phyloP scores from a whole-genome alignment of 2,329 filamentous ascomycete species.

The Apiospora rasikravindrae region DNA sequence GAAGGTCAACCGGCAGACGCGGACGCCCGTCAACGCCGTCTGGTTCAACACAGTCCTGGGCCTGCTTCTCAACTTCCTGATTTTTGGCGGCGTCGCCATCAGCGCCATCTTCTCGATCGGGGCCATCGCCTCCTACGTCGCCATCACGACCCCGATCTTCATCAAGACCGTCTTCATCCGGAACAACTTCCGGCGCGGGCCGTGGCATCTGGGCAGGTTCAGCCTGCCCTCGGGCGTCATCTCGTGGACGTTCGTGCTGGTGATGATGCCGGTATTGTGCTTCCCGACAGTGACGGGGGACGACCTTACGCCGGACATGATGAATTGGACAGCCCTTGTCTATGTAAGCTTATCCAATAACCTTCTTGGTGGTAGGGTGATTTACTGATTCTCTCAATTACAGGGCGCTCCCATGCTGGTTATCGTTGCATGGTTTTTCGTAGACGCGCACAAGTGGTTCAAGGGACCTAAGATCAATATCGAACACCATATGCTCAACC shows the following conservation, averaged over 20 bases:
- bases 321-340: slow-evolving; percentile 74
- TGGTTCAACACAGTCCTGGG: slow-evolving; percentile 69
- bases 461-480: slow-evolving; percentile 73
- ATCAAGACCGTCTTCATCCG: slow-evolving; percentile 65
- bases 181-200: slow-evolving; percentile 67
- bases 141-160: slow-evolving; percentile 63
- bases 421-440: slow-evolving; percentile 65
- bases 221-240: slow-evolving; percentile 61
- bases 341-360: slow-evolving; percentile 41
- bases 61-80: slow-evolving; percentile 64
- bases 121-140: slow-evolving; percentile 70
- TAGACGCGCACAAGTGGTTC: slow-evolving; percentile 71
- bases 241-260: slow-evolving; percentile 62
- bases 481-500: slow-evolving; percentile 37
- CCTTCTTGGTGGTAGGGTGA: background rate
- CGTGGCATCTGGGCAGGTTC: slow-evolving; percentile 69
- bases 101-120: slow-evolving; percentile 74
- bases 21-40: slow-evolving; percentile 73
- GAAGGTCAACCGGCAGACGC: slow-evolving; percentile 62
- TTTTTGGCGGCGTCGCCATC: slow-evolving; percentile 68
- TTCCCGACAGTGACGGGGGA: slow-evolving; percentile 63
- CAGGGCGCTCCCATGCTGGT: slow-evolving; percentile 66
- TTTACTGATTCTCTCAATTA: background rate
- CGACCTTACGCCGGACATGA: slow-evolving; percentile 54
- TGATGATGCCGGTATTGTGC: slow-evolving; percentile 74